These are phyloP conservation scores for Canariomyces notabilis DNA, from an alignment of 2,329 filamentous ascomycete species.

Conservation along the genomic window DNA sequence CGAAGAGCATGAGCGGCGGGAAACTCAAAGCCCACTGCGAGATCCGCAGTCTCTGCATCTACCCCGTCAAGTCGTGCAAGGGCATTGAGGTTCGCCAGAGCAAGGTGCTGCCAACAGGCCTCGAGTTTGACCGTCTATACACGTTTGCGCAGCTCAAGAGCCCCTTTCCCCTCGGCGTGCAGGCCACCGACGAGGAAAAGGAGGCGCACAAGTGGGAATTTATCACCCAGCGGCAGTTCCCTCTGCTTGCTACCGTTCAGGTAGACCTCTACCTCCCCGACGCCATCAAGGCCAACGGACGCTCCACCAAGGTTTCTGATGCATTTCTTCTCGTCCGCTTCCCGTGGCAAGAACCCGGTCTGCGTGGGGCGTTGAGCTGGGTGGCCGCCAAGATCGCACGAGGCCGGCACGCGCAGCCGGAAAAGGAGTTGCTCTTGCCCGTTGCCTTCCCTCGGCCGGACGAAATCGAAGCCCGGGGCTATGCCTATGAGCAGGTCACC, in stretches of 20 bases:
- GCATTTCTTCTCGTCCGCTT: slow-evolving; percentile 64
- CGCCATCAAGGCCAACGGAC: slow-evolving; percentile 40
- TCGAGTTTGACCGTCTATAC: slow-evolving; percentile 78
- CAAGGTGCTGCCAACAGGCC: slow-evolving; percentile 61
- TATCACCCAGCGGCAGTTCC: slow-evolving; percentile 64
- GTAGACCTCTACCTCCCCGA: slow-evolving; percentile 67
- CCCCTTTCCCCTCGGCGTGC: slow-evolving; percentile 39
- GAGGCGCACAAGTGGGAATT: slow-evolving; percentile 58
- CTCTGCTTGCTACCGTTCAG: slow-evolving; percentile 64
- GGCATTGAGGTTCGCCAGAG: slow-evolving; percentile 67
- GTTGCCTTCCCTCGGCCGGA: slow-evolving; percentile 53
- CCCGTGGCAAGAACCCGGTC: slow-evolving; percentile 50
- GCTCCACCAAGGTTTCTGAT: slow-evolving; percentile 41
- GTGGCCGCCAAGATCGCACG: slow-evolving; percentile 47
- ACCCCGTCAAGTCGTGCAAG: slow-evolving; percentile 77
- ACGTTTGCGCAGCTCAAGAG: slow-evolving; percentile 66
- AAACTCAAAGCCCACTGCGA: not conserved
- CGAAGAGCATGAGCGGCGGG: not conserved
- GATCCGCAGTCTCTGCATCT: slow-evolving; percentile 66
- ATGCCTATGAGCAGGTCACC: slow-evolving; percentile 54
- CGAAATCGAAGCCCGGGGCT: slow-evolving; percentile 55
- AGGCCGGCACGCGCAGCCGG: slow-evolving; percentile 46
- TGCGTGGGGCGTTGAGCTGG: slow-evolving; percentile 42
- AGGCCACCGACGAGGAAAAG: slow-evolving; percentile 32
- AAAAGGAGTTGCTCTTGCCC: slow-evolving; percentile 63